A percentile compares a stretch with the other conserved stretches of the same genome.
These are phyloP conservation scores for Hippophae tibetana DNA, from an alignment of 306 rosid species.

Conservation along the genomic window DNA sequence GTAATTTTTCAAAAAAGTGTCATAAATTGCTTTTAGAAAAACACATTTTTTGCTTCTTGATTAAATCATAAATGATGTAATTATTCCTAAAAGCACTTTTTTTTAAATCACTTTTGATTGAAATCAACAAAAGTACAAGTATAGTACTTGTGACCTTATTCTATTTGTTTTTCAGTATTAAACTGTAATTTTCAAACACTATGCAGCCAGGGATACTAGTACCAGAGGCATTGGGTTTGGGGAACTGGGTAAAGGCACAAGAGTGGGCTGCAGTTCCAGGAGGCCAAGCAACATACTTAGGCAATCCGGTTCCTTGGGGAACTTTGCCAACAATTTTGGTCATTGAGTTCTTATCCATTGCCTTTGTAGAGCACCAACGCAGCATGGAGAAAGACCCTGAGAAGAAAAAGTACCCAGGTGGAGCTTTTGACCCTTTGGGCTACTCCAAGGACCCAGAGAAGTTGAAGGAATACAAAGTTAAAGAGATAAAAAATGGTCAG, in stretches of 20 bases:
- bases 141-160: too few species aligned
- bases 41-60: too few species aligned
- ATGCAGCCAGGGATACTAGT: conserved; percentile 85
- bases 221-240: conserved; percentile 96
- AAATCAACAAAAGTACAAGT: too few species aligned
- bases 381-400: conserved; percentile 96
- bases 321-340: conserved; percentile 81
- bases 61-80: too few species aligned
- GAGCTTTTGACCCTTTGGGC: conserved; percentile 95
- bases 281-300: conserved; percentile 92
- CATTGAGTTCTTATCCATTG: conserved; percentile 76
- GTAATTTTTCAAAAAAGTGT: too few species aligned
- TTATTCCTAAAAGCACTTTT: too few species aligned
- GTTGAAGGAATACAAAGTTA: conserved; percentile 80
- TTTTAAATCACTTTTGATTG: too few species aligned
- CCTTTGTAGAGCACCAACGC: conserved; percentile 96
- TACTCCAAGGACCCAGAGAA: conserved; percentile 93
- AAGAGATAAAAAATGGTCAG: conserved; percentile 81
- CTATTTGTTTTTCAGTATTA: too few species aligned
- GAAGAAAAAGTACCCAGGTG: conserved; percentile 98
- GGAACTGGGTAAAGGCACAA: conserved; percentile 97
- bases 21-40: too few species aligned
- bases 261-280: conserved; percentile 96
- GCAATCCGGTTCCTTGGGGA: conserved; percentile 99
- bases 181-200: background rate